A percentile compares a stretch with the other conserved stretches of the same genome.
Evolutionary conservation across 2,329 filamentous ascomycete species (phyloP).

Genomic region (Didymella lethalis): DNA sequence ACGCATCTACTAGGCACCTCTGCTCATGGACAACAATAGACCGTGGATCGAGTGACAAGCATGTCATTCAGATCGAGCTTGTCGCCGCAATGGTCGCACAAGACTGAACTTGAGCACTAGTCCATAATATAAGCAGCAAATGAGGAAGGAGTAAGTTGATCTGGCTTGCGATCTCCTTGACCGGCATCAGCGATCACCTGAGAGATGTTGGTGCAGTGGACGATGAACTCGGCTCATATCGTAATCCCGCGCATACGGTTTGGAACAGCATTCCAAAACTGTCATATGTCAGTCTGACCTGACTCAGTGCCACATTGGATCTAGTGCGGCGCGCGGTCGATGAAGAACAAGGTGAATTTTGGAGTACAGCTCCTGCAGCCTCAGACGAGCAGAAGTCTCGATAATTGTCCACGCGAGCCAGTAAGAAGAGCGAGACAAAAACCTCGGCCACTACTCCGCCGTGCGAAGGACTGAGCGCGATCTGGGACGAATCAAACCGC

Average conservation of each 20-base stretch:
- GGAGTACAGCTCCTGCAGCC: background rate
- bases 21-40: background rate
- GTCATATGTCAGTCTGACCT: slow-evolving; percentile 36
- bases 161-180: background rate
- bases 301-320: slow-evolving; percentile 23
- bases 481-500: slow-evolving; percentile 31
- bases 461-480: slow-evolving; percentile 12
- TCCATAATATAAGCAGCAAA: background rate
- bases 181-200: background rate
- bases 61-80: background rate
- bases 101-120: background rate
- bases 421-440: slow-evolving; percentile 19
- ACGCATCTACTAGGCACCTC: background rate
- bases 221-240: slow-evolving; percentile 1
- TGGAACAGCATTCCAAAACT: slow-evolving; percentile 18
- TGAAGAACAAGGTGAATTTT: slow-evolving; percentile 6
- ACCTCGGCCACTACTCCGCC: slow-evolving; percentile 21
- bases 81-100: slow-evolving; percentile 4
- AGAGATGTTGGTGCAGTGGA: background rate
- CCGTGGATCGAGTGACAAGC: background rate
- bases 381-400: slow-evolving; percentile 17
- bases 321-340: background rate
- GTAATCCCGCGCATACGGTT: slow-evolving; percentile 1
- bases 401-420: slow-evolving; percentile 15
- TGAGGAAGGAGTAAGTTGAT: background rate